Conservation (phyloP, 2,329 filamentous ascomycete species). For the Botrytis aclada region DNA sequence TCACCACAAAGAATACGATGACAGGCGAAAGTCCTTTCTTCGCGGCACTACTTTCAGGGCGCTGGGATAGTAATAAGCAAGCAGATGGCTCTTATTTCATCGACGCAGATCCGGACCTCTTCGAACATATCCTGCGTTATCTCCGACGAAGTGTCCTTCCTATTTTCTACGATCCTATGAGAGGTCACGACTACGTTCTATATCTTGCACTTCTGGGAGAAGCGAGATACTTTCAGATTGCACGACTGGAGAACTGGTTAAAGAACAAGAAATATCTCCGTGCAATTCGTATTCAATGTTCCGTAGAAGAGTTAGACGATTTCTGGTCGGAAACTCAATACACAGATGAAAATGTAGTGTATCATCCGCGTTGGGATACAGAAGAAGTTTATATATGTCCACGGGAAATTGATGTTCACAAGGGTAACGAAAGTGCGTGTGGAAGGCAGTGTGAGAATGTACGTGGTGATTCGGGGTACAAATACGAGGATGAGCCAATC, state of each 20-base stretch:
- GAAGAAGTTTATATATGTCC: conserved; percentile 45
- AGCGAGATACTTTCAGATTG: conserved; percentile 39
- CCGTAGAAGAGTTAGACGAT: conserved; percentile 16
- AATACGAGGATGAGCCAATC: background rate
- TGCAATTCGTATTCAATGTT: conserved; percentile 5
- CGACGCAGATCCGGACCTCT: conserved; percentile 40
- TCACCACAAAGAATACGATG: conserved; percentile 1
- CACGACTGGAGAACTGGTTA: conserved; percentile 35
- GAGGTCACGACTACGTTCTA: conserved; percentile 38
- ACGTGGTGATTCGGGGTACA: background rate
- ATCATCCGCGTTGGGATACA: conserved; percentile 26
- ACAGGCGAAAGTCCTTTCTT: conserved; percentile 6
- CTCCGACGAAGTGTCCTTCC: conserved; percentile 38
- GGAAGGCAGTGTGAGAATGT: conserved; percentile 1
- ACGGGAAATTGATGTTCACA: conserved; percentile 28
- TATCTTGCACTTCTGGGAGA: conserved; percentile 39
- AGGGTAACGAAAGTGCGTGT: conserved; percentile 2
- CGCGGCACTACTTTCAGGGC: conserved; percentile 26
- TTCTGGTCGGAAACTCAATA: background rate
- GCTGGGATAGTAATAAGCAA: conserved; percentile 31
- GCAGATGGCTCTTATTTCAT: conserved; percentile 41
- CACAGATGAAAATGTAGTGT: conserved; percentile 5
- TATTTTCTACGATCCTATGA: conserved; percentile 37
- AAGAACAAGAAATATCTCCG: conserved; percentile 18
- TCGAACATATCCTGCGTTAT: conserved; percentile 40